Base-by-base conservation (phyloP, 2,329 filamentous ascomycete species). In the Aureobasidium lini region DNA sequence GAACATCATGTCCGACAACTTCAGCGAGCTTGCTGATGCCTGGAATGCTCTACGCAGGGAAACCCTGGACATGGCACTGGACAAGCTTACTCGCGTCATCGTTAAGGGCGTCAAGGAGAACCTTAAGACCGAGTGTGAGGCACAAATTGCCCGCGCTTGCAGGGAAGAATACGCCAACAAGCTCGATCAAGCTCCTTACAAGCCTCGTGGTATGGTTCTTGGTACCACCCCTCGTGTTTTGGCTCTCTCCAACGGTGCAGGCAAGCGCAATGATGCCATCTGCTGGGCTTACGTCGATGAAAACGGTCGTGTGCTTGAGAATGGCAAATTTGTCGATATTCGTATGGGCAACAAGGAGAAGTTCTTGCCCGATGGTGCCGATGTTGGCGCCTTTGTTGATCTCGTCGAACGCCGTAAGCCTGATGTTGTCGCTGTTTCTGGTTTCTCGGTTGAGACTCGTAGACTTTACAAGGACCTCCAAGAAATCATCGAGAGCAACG, bases 281-380 rank as follows among this genome's bases (percentile, higher is more conserved):
- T 88, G 85, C 73, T 97, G 91, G 89, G 87, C 90, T 1, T 97
- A 89, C 79, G 86, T 97, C 15, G 91, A 96, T 68, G 93, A 97
- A 70, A 90, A 96, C 67, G 92, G 93, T 8, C 84, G 90, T 37
- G 87, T 96, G 23, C 76, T 93, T 32, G 94, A 97, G 71, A 88
- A 94, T 66, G 91, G 94, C 67, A 93, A 91, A 67, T 90, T 96
- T 65, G 79, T 81, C 36, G 93, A 95, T 64, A 79, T 99, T 47
- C 83, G 84, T 28, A 71, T 83, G 18, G 84, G 83, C 34, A 84
- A 85, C 63, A 67, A 81, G 77, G 75, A 91, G 81, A 76, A 90
- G 81, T 73, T 78, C 73, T 72, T 88, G 77, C 71, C 86, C 73
- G 83, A 86, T 62, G 83, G 83, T 50, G 79, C 80, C 63, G 81